A percentile compares a stretch with the other conserved stretches of the same genome.
phyloP scores from a whole-genome alignment of 106 monocot genomes.

The Hemerocallis citrina region DNA sequence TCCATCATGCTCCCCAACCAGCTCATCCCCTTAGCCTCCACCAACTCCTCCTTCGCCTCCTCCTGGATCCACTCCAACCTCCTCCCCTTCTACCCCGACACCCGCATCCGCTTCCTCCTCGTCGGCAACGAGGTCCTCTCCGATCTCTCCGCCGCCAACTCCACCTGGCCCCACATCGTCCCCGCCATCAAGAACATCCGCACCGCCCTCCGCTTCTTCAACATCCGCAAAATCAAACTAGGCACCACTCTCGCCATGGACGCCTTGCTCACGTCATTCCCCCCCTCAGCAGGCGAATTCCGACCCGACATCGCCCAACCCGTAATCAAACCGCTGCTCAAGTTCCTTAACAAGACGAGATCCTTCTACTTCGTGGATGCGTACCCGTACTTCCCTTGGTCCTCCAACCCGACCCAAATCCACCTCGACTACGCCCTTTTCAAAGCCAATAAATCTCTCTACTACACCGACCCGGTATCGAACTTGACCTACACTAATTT shows the following conservation, averaged over 20 bases:
- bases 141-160: constrained; percentile 33
- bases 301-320: constrained; percentile 52
- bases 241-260: constrained; percentile 90
- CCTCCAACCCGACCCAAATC: constrained; percentile 28
- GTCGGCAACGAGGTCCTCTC: constrained; percentile 95
- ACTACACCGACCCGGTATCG: constrained; percentile 45
- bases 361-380: constrained; percentile 79
- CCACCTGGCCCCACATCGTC: constrained; percentile 59
- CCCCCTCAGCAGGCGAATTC: constrained; percentile 69
- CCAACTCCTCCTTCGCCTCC: constrained; percentile 50
- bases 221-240: constrained; percentile 47
- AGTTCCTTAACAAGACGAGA: constrained; percentile 38
- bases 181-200: constrained; percentile 64
- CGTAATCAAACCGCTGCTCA: constrained; percentile 57
- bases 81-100: constrained; percentile 38
- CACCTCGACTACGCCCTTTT: constrained; percentile 69
- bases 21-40: constrained; percentile 59
- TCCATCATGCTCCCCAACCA: constrained; percentile 92
- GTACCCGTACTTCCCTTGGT: constrained; percentile 84
- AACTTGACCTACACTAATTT: constrained; percentile 70
- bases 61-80: constrained; percentile 57
- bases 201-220: constrained; percentile 17
- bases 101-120: constrained; percentile 74
- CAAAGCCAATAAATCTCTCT: not conserved
- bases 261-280: constrained; percentile 49